phyloP scores from a whole-genome alignment of 805 yeast genomes.

The Candida quercuum region DNA sequence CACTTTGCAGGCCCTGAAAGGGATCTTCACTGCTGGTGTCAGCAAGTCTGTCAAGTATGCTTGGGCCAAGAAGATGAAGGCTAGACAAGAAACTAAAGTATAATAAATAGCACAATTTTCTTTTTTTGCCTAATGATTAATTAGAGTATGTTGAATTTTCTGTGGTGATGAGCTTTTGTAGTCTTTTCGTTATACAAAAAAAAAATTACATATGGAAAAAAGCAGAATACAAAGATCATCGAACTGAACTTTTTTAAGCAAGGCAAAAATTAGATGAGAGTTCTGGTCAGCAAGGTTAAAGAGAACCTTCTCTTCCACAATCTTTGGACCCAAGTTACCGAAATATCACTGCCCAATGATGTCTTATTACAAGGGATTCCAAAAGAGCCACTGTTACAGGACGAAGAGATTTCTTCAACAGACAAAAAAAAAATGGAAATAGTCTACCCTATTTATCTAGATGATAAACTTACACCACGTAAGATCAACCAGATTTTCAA shows the following conservation, averaged over 20 bases:
- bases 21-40: conserved; percentile 83
- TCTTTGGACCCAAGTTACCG: conserved; percentile 19
- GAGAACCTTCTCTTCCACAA: conserved; percentile 17
- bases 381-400: conserved; percentile 16
- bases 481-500: conserved; percentile 37
- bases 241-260: too few relatives aligned
- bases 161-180: neutral
- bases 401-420: too few relatives aligned
- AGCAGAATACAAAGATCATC: too few relatives aligned
- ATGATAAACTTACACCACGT: conserved; percentile 29
- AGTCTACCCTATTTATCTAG: conserved; percentile 32
- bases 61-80: conserved; percentile 49
- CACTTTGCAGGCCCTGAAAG: conserved; percentile 71
- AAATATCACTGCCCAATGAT: conserved; percentile 6
- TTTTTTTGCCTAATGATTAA: too few relatives aligned
- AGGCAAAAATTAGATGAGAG: too few relatives aligned
- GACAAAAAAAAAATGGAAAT: conserved; percentile 3
- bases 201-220: too few relatives aligned
- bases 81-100: neutral
- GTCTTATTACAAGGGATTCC: conserved; percentile 17
- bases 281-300: conserved; percentile 11
- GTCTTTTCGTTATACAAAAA: neutral
- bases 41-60: conserved; percentile 69
- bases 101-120: neutral
- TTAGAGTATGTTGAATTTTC: too few relatives aligned